Conservation (phyloP, 257 asterid species). For the Haberlea rhodopensis region DNA sequence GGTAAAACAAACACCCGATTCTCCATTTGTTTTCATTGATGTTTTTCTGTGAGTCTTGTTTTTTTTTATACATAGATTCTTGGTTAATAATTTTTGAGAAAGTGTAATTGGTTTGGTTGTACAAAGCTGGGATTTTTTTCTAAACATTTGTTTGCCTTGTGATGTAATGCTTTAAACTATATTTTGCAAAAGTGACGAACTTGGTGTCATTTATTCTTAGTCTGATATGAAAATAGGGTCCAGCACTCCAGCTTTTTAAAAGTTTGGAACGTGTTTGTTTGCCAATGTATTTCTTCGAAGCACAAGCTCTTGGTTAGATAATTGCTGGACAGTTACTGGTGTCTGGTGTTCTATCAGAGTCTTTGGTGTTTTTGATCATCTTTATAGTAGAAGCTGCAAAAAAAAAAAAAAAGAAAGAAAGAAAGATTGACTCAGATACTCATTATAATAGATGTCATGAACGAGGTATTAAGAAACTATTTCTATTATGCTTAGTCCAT, state of each 20-base stretch:
- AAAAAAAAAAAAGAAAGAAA: not conserved
- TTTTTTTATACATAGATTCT: not conserved
- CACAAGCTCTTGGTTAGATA: not conserved
- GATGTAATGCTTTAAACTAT: not conserved
- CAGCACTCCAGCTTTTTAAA: too few relatives aligned
- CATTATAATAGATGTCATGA: not conserved
- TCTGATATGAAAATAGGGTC: too few relatives aligned
- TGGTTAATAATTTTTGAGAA: constrained; percentile 3
- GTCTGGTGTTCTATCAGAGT: not conserved
- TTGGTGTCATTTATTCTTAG: constrained; percentile 1
- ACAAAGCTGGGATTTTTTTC: not conserved
- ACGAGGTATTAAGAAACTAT: not conserved
- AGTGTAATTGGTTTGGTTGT: not conserved
- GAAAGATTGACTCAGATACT: not conserved
- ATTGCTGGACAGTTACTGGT: not conserved
- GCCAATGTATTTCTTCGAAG: not conserved
- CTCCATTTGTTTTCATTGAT: not conserved
- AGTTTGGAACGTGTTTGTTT: not conserved
- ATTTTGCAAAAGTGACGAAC: not conserved
- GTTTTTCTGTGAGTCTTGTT: not conserved
- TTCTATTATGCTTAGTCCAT: not conserved
- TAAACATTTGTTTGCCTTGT: not conserved
- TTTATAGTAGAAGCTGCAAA: not conserved
- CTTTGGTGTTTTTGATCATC: not conserved
- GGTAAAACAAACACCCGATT: constrained; percentile 33